Base-by-base conservation (phyloP, 23 red algal genomes). In the Gracilaria domingensis region DNA sequence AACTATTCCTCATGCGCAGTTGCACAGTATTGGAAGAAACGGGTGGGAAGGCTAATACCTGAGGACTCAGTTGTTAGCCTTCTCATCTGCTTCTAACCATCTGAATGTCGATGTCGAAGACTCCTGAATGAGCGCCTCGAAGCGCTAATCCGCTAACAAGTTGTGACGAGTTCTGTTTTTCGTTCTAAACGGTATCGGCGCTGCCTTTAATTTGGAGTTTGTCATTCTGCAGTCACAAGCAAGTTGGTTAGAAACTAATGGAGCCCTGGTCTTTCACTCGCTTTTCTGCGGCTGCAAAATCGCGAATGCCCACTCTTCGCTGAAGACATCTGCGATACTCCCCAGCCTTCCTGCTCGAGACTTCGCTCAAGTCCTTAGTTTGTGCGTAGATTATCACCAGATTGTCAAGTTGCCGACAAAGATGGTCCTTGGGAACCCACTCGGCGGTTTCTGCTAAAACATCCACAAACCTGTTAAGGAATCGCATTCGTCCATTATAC, bases 261-360 rank as follows among this genome's bases (percentile, higher is more conserved):
- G 59, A 62, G 12, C 59, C 24, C 18, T 62, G 59, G 2, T 29
- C 64, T 37, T 69, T 77, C 40, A 77, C 42, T 45, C 23, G n/a
- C 25, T 60, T 75, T 74, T 87, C 84, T 17, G 51, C 53, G 24
- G 13, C 47, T 37, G 84, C 44, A 75, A 73, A 73, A 11, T 37
- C 45, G 5, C 37, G 56, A 37, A 86, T 35, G 7, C 82, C 84
- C 14, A 54, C 64, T 54, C 40, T 29, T 8, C 67, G 61, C 25
- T 71, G 84, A 2, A 87, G 25, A 74, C 62, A 66, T 53, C 84
- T 73, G 23, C 66, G 62, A 57, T 49, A 87, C 18, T 39, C 64
- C 2, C 35, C 66, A 39, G 67, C 84, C 48, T 66, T 71, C 48
- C 62, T 71, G 24, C 23, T 73, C 7, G 69, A 66, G 12, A 45